A percentile compares a stretch with the other conserved stretches of the same genome.
Conservation (phyloP, 1,284 basidiomycete species). For the Kalmanozyma brasiliensis region DNA sequence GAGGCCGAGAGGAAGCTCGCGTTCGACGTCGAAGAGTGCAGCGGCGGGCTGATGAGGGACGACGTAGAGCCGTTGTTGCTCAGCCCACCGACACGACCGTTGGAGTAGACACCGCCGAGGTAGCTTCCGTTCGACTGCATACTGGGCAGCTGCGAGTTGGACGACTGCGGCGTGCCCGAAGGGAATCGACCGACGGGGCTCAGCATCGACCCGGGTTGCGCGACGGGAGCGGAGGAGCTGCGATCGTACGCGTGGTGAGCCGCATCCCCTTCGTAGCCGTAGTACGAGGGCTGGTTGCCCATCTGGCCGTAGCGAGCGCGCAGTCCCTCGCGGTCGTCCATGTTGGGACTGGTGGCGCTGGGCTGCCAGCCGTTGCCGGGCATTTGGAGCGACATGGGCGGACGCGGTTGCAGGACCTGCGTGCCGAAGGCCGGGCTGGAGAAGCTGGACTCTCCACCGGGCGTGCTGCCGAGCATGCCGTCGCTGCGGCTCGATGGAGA, state of each 20-base stretch:
- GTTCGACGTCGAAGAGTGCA: slow-evolving; percentile 31
- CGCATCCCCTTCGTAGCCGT: slow-evolving; percentile 41
- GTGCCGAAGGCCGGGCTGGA: slow-evolving; percentile 40
- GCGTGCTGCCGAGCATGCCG: slow-evolving; percentile 37
- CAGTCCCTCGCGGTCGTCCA: slow-evolving; percentile 41
- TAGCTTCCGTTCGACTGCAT: slow-evolving; percentile 27
- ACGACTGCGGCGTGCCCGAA: slow-evolving; percentile 27
- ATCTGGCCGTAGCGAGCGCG: slow-evolving; percentile 30
- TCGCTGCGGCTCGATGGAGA: slow-evolving; percentile 37
- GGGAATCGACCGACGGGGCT: slow-evolving; percentile 40
- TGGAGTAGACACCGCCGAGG: slow-evolving; percentile 37
- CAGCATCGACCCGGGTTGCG: slow-evolving; percentile 34
- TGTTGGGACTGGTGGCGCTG: slow-evolving; percentile 19
- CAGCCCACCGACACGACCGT: slow-evolving; percentile 16
- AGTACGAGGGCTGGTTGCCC: slow-evolving; percentile 26
- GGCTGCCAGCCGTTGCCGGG: slow-evolving; percentile 30
- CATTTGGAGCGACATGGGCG: slow-evolving; percentile 47
- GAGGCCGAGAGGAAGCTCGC: slow-evolving; percentile 38
- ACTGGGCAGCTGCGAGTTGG: slow-evolving; percentile 41
- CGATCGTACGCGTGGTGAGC: slow-evolving; percentile 43
- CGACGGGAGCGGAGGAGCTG: slow-evolving; percentile 36
- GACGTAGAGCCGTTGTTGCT: slow-evolving; percentile 19
- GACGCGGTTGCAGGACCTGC: slow-evolving; percentile 28
- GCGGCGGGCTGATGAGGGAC: slow-evolving; percentile 42
- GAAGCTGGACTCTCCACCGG: slow-evolving; percentile 36